Evolutionary conservation across 352 stramenopile species (phyloP).

Genomic region (Pythium guiyangense): DNA sequence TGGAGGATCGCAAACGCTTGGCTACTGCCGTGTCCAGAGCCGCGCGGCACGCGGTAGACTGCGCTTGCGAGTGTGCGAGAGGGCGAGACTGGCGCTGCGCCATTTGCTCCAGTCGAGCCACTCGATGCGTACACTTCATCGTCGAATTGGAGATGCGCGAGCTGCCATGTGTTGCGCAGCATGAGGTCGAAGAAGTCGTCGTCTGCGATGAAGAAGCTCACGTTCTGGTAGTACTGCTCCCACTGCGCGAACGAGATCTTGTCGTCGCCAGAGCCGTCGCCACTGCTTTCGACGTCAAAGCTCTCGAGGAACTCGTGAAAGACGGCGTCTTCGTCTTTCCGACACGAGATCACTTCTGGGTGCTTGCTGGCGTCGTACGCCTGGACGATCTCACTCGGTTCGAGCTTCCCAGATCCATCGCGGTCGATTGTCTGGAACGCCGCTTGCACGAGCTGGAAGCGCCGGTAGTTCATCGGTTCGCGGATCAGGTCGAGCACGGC

Average conservation of each 20-base stretch:
- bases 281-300: slow-evolving; percentile 51
- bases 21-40: slow-evolving; percentile 40
- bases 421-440: slow-evolving; percentile 80
- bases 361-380: slow-evolving; percentile 63
- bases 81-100: not conserved
- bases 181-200: slow-evolving; percentile 91
- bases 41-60: slow-evolving; percentile 18
- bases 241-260: slow-evolving; percentile 47
- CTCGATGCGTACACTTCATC: not conserved
- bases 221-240: slow-evolving; percentile 88
- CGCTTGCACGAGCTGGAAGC: slow-evolving; percentile 59
- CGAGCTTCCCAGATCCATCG: slow-evolving; percentile 30
- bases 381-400: slow-evolving; percentile 60
- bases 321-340: slow-evolving; percentile 44
- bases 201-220: slow-evolving; percentile 81
- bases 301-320: slow-evolving; percentile 80
- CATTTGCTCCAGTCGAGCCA: not conserved
- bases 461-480: slow-evolving; percentile 65
- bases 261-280: slow-evolving; percentile 5
- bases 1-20: slow-evolving; percentile 62
- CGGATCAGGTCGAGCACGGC: slow-evolving; percentile 83
- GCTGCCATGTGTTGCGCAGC: slow-evolving; percentile 84
- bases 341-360: slow-evolving; percentile 66
- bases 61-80: not conserved
- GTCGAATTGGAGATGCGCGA: slow-evolving; percentile 15